Evolutionary conservation across 2,329 filamentous ascomycete species (phyloP), one percentile per base, ranked within the genome.

Genomic region (Alternaria sp.): DNA sequence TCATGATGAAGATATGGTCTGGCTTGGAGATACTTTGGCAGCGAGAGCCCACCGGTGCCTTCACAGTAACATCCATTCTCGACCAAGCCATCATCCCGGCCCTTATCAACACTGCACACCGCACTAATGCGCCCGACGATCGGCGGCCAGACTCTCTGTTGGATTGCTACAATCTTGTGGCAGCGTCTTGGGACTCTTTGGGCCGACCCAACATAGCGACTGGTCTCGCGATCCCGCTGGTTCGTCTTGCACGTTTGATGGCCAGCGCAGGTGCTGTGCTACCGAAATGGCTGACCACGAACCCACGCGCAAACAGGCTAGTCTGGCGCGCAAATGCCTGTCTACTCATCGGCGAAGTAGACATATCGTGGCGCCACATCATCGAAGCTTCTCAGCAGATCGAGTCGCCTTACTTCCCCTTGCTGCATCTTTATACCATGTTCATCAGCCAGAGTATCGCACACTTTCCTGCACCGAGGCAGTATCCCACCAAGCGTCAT

Each of bases 341-440:
- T 56, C 59, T 78, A 9, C 70, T 65, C 0, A 53, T 71, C 1
- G 59, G 54, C 0, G 62, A 61, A 5, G 47, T 52, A 9, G 62
- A 69, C 9, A 63, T 76, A 8, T 63, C 58, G n/a, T 78, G 76
- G 75, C 40, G 66, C 6, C 47, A 53, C 13, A 57, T 79, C n/a
- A 63, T 65, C 10, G 66, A 73, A 55, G 74, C 75, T 0, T 62
- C 72, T 0, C 40, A 57, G 10, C 57, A 70, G 0, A 44, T 56
- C 0, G 63, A 69, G 9, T 32, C 59, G 4, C 68, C 62, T 19
- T 67, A 74, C 51, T 70, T 76, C 17, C 68, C 70, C 1, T 46
- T 78, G 4, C 62, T 79, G 15, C 73, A 77, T 30, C 60, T 77
- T 3, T 78, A 74, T 62, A 77, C 75, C 1, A 54, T 77, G n/a